A percentile compares a stretch with the other conserved stretches of the same genome.
Conservation (phyloP, 805 yeast species). For the Deakozyma indianensis region DNA sequence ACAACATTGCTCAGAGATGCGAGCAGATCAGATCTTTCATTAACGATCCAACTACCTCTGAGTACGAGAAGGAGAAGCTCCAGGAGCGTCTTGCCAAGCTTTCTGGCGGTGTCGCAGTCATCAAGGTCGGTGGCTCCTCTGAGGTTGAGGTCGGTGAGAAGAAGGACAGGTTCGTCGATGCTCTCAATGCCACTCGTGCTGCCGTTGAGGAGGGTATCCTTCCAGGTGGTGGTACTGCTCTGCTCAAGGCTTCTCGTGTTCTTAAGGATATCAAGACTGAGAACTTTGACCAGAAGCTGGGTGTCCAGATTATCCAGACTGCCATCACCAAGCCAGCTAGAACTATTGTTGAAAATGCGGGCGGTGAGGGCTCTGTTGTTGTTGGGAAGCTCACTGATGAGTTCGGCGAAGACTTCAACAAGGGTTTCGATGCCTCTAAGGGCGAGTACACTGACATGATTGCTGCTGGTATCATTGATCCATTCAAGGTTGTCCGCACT, state of each 20-base stretch:
- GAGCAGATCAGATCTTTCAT: conserved; percentile 83
- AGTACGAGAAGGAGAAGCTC: conserved; percentile 91
- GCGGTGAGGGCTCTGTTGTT: conserved; percentile 93
- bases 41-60: conserved; percentile 55
- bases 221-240: conserved; percentile 99
- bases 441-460: conserved; percentile 94
- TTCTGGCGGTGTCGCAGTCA: conserved; percentile 96
- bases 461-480: conserved; percentile 94
- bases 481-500: conserved; percentile 93
- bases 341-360: conserved; percentile 91
- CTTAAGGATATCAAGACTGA: conserved; percentile 58
- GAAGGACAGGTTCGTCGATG: conserved; percentile 98
- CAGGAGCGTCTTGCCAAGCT: conserved; percentile 96
- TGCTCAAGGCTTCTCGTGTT: conserved; percentile 75
- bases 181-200: conserved; percentile 96
- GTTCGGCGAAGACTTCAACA: conserved; percentile 59
- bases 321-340: conserved; percentile 94
- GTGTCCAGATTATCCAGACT: conserved; percentile 82
- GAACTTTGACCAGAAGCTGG: conserved; percentile 93
- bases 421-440: conserved; percentile 84
- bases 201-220: conserved; percentile 97
- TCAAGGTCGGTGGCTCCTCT: conserved; percentile 93
- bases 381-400: conserved; percentile 67
- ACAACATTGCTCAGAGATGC: conserved; percentile 67
- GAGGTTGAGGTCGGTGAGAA: conserved; percentile 98